Percentiles rank a stretch among this genome's conserved stretches.
phyloP scores from a whole-genome alignment of 148 eudicot species.

The Bassia scoparia region DNA sequence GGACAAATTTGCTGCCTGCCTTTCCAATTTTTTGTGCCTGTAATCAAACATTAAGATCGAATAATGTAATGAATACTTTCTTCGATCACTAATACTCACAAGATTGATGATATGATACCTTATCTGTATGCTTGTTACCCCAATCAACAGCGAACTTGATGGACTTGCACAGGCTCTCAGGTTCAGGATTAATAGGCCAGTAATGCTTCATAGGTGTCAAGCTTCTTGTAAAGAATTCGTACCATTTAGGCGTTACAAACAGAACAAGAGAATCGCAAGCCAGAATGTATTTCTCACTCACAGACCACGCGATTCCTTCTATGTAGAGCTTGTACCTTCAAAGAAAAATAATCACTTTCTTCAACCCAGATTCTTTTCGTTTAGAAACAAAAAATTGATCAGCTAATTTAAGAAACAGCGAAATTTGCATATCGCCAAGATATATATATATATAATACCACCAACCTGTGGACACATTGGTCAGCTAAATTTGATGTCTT shows the following conservation, averaged over 20 bases:
- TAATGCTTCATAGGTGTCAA: conserved; percentile 50
- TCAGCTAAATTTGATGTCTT: conserved; percentile 44
- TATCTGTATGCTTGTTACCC: conserved; percentile 45
- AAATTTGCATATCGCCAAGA: too few relatives aligned
- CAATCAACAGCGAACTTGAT: conserved; percentile 51
- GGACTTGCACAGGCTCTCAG: conserved; percentile 38
- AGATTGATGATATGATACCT: too few relatives aligned
- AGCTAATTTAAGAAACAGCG: background rate
- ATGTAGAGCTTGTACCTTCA: conserved; percentile 58
- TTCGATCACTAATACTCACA: too few relatives aligned
- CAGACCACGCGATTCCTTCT: conserved; percentile 65
- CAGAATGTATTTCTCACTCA: conserved; percentile 50
- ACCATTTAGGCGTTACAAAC: conserved; percentile 43
- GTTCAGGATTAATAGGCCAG: conserved; percentile 49
- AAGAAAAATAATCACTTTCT: background rate
- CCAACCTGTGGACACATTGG: conserved; percentile 54
- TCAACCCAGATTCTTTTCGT: too few relatives aligned
- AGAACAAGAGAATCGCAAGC: conserved; percentile 53
- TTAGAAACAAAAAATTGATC: too few relatives aligned
- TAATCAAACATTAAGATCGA: background rate
- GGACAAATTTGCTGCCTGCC: conserved; percentile 33
- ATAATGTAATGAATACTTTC: too few relatives aligned
- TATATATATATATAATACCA: too few relatives aligned
- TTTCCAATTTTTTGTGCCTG: conserved; percentile 45
- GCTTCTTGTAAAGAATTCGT: conserved; percentile 58